Evolutionary conservation across 2,329 filamentous ascomycete genomes (phyloP), one percentile per base, ranked within the genome.

Genomic region (Alternaria sp.): DNA sequence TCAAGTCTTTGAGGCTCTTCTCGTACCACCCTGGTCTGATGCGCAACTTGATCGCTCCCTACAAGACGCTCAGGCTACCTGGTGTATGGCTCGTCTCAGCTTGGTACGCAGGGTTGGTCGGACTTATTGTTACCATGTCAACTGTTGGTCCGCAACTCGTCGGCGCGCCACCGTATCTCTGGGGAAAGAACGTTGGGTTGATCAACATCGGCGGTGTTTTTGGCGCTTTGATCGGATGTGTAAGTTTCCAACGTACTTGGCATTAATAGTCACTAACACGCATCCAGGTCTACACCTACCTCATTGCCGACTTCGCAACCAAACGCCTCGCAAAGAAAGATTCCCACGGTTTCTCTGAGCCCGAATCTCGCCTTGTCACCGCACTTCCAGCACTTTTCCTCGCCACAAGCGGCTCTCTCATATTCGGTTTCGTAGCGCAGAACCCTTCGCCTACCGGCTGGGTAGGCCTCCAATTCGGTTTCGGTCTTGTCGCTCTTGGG

Each of bases 21-120:
- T 74, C 74, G 9, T 80, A 79, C 54, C 71, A 73, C 7, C 74
- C 76, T 1, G 73, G 77, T 11, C 51, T 81, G 3, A 41, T 71
- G 8, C 59, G 65, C 6, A 78, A 79, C 25, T 78, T 80, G 57
- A 34, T 79, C 34, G 76, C 72, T 2, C 80, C 80, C 0, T 81
- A 74, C 68, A 70, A 74, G 16, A 71, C 74, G 2, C 67, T 81
- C 12, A 70, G 75, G 3, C 73, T 81, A 22, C 81, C 80, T 4
- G 80, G 80, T 34, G 78, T 79, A 0, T 81, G 79, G 78, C 72
- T 82, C 4, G 74, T 82, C 12, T 77, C 80, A 44, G 60, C 77
- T 0, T 80, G 80, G 70, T 82, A 82, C 55, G 79, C 79, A 6
- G 80, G 80, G 1, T 70, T 82, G 2, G 76, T 82, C 8, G 80